A percentile compares a stretch with the other conserved stretches of the same genome.
phyloP scores from a whole-genome alignment of 2,329 filamentous ascomycete species.

The Chrysoporthe puriensis region DNA sequence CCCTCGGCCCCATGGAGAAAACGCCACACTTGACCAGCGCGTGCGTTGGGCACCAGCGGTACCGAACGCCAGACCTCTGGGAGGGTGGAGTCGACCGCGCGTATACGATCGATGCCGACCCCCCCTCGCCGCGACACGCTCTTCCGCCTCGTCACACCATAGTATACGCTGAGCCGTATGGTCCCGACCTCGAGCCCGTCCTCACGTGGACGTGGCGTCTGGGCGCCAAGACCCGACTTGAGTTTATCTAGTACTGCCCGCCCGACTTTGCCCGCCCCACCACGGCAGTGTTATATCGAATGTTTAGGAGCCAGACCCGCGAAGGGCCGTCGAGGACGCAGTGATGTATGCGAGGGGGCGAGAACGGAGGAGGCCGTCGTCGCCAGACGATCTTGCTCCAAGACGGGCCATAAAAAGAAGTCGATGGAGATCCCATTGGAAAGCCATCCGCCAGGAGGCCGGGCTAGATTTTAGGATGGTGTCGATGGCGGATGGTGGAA shows the following conservation, averaged over 20 bases:
- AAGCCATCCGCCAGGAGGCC: not conserved
- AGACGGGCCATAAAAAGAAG: not conserved
- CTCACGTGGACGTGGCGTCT: not conserved
- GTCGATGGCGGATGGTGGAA: not conserved
- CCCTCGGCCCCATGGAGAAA: constrained; percentile 21
- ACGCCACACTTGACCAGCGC: constrained; percentile 16
- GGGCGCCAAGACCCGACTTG: constrained; percentile 10
- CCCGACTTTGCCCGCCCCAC: constrained; percentile 15
- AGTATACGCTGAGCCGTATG: constrained; percentile 24
- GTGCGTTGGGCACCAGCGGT: constrained; percentile 18
- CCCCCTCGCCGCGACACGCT: not conserved
- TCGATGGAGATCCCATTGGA: not conserved
- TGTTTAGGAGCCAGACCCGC: not conserved
- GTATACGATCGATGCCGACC: constrained; percentile 15
- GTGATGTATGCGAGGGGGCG: not conserved
- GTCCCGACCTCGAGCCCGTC: not conserved
- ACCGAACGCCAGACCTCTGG: constrained; percentile 17
- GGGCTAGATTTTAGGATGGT: not conserved
- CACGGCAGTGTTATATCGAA: not conserved
- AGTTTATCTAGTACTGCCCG: constrained; percentile 24
- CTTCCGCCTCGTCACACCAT: constrained; percentile 19
- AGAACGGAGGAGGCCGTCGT: not conserved
- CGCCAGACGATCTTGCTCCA: not conserved
- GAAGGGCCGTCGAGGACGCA: not conserved
- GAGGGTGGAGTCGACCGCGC: constrained; percentile 17